Conservation (phyloP, 371 early-diverging fungal species). For the Mycotypha africana region DNA sequence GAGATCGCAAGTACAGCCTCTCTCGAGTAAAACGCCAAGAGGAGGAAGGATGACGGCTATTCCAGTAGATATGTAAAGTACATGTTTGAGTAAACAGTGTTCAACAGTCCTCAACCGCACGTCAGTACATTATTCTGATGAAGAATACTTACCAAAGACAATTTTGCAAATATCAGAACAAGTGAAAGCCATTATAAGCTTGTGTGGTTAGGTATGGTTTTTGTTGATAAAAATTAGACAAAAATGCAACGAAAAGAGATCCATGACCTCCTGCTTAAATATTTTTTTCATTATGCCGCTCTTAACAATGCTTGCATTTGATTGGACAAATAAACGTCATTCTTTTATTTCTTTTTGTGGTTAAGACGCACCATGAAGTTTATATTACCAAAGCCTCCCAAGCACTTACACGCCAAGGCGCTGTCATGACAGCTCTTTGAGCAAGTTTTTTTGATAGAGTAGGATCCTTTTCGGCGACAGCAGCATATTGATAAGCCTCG, state of each 20-base stretch:
- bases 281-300: too few species aligned
- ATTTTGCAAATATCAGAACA: conserved; percentile 40
- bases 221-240: too few species aligned
- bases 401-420: conserved; percentile 47
- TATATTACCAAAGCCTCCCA: conserved; percentile 28
- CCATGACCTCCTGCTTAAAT: too few species aligned
- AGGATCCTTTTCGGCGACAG: conserved; percentile 12
- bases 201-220: too few species aligned
- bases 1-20: conserved; percentile 69
- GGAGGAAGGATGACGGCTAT: conserved; percentile 46
- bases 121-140: background rate
- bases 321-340: conserved; percentile 4
- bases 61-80: too few species aligned
- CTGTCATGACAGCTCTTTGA: conserved; percentile 45
- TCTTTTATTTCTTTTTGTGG: too few species aligned
- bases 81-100: too few species aligned
- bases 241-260: too few species aligned
- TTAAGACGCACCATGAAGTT: too few species aligned
- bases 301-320: conserved; percentile 1
- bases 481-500: conserved; percentile 34
- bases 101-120: background rate
- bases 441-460: conserved; percentile 26
- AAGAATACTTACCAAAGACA: conserved; percentile 26
- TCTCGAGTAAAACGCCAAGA: conserved; percentile 61
- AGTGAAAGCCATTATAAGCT: conserved; percentile 32